These are phyloP conservation scores for Oehlia diaphana DNA, from an alignment of 192 early-diverging fungal species.

Conservation along the genomic window DNA sequence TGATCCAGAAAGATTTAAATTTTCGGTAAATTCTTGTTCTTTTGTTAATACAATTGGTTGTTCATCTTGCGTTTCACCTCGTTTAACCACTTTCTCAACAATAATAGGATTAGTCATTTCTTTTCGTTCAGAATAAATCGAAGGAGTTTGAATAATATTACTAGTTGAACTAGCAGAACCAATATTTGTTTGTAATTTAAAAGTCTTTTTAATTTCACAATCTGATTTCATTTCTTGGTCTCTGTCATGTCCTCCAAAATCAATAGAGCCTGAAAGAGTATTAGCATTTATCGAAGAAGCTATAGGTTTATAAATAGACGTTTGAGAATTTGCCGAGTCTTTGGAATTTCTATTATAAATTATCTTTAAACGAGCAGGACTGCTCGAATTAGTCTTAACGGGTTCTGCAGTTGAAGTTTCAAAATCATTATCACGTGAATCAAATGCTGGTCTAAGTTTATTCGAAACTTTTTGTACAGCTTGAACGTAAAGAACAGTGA, in stretches of 20 bases:
- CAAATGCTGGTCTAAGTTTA: not conserved
- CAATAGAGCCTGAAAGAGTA: not conserved
- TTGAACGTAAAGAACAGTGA: not conserved
- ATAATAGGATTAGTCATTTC: not conserved
- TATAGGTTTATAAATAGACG: not conserved
- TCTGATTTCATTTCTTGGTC: not conserved
- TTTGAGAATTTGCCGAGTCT: not conserved
- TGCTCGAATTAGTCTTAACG: not conserved
- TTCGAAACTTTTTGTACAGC: slow-evolving; percentile 7
- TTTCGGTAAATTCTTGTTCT: not conserved
- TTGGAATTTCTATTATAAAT: slow-evolving; percentile 8
- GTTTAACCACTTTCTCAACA: too few species aligned
- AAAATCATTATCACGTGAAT: not conserved
- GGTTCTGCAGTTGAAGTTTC: not conserved
- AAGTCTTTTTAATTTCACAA: not conserved
- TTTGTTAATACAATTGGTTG: not conserved
- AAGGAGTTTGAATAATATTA: not conserved
- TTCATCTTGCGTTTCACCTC: not conserved
- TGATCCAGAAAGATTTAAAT: not conserved
- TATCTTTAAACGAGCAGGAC: not conserved
- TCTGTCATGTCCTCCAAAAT: not conserved
- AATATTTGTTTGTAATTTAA: not conserved
- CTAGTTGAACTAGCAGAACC: not conserved
- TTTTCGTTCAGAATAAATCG: not conserved
- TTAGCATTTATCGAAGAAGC: not conserved